These are phyloP conservation scores for Baorangia bicolor DNA, from an alignment of 768 basidiomycete genomes.

Conservation along the genomic window DNA sequence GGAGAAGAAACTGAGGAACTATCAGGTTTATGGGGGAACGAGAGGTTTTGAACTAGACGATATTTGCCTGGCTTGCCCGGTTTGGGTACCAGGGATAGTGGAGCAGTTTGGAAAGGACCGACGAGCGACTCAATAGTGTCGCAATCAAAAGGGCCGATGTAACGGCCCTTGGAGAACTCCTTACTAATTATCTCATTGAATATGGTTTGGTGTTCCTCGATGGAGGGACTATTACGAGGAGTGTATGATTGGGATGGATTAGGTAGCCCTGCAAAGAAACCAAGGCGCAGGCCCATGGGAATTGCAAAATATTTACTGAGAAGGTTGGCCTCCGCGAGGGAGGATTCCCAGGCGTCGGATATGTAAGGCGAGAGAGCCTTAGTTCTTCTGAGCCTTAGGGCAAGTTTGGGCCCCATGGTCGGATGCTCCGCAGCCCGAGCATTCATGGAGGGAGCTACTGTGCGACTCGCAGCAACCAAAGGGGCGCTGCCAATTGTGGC, in stretches of 20 bases:
- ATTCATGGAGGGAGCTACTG: no score
- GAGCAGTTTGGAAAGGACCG: background rate
- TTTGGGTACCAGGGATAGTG: background rate
- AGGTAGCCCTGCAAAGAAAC: no score
- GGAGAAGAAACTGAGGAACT: slow-evolving; percentile 26
- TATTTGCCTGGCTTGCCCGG: slow-evolving; percentile 18
- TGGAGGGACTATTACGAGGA: background rate
- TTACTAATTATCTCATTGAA: background rate
- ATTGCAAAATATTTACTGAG: no score
- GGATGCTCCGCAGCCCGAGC: background rate
- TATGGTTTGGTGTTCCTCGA: background rate
- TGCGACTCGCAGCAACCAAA: no score
- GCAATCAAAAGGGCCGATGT: background rate
- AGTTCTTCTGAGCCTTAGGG: background rate
- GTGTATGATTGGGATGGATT: no score
- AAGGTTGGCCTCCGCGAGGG: no score
- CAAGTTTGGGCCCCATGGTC: background rate
- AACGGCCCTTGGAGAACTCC: background rate
- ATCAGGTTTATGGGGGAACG: slow-evolving; percentile 8
- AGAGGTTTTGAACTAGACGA: slow-evolving; percentile 32
- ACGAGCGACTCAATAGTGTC: background rate
- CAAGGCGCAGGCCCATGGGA: no score
- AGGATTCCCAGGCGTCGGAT: no score
- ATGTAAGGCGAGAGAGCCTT: no score
- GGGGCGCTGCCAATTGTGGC: background rate